Base-by-base conservation (phyloP, 208 protist genomes). In the Acanthamoeba divionensis region DNA sequence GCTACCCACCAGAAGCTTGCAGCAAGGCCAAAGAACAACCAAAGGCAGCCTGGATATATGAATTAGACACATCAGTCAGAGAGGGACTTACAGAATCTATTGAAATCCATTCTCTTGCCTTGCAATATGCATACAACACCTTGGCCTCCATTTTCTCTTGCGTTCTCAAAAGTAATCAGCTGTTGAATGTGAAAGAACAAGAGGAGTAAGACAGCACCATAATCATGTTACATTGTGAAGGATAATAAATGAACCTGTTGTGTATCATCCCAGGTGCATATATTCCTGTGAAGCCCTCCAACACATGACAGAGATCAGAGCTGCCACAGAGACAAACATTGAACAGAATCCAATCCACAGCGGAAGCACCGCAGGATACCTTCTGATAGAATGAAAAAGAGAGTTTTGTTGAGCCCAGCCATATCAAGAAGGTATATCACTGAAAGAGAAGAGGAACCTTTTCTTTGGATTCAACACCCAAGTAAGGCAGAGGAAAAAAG, bases 1-100 rank as follows among this genome's bases (percentile, higher is more conserved):
- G 73, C 44, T 12, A 83, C 52, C 73, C 73, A 83, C 73, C 73
- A 83, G 48, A 83, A 83, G 50, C 47, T 63, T 47, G 73, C 73
- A 0, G 73, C 44, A 47, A 83, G 29, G 7, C n/a, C 73, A 62
- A 83, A 83, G 73, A 48, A 83, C 29, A 83, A n/a, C n/a, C n/a
- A n/a, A n/a, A n/a, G n/a, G n/a, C n/a, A n/a, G n/a, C n/a, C n/a
- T n/a, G n/a, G n/a, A n/a, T n/a, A n/a, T n/a, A n/a, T n/a, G n/a
- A n/a, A n/a, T n/a, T n/a, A n/a, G n/a, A n/a, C n/a, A n/a, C n/a
- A n/a, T n/a, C n/a, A n/a, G n/a, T n/a, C n/a, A n/a, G n/a, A n/a
- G n/a, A n/a, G n/a, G n/a, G n/a, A n/a, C n/a, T n/a, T n/a, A n/a
- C n/a, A n/a, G n/a, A n/a, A n/a, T n/a, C n/a, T n/a, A n/a, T n/a